These are phyloP conservation scores for Cystofilobasidium macerans DNA, from an alignment of 768 basidiomycete genomes.

Conservation along the genomic window DNA sequence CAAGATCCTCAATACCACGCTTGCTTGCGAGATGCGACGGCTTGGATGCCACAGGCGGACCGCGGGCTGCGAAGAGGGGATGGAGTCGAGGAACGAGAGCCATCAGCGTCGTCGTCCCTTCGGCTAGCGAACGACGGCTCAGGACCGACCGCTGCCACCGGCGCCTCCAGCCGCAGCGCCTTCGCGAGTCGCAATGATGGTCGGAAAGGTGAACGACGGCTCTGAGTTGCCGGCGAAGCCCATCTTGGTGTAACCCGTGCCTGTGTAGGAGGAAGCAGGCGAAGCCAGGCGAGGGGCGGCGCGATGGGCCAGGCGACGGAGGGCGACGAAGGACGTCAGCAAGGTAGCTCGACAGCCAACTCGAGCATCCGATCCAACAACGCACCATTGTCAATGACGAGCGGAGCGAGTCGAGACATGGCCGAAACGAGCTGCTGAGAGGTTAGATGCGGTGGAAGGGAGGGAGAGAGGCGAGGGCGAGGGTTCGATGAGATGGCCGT, in stretches of 20 bases:
- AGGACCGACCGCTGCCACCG: constrained; percentile 32
- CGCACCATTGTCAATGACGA: constrained; percentile 88
- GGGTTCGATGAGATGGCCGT: not conserved
- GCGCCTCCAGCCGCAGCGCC: constrained; percentile 12
- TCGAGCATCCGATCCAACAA: not conserved
- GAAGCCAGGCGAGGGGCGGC: not conserved
- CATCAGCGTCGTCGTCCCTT: constrained; percentile 36
- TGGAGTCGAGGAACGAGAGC: constrained; percentile 2
- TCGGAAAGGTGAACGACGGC: constrained; percentile 98
- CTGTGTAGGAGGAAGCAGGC: not conserved
- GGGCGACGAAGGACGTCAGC: not conserved
- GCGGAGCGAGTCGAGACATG: constrained; percentile 81
- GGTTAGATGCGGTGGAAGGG: not conserved
- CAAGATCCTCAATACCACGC: constrained; percentile 94
- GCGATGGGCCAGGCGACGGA: not conserved
- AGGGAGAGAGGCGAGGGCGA: not conserved
- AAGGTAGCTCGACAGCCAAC: not conserved
- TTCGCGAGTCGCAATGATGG: constrained; percentile 84
- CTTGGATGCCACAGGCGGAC: constrained; percentile 58
- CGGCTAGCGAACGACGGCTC: constrained; percentile 30
- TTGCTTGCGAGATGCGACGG: constrained; percentile 89
- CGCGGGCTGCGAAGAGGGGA: constrained; percentile 29
- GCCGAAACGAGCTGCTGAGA: not conserved
- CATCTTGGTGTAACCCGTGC: constrained; percentile 88
- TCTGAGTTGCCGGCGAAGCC: constrained; percentile 98